These are phyloP conservation scores for Talaromyces amestolkiae DNA, from an alignment of 2,329 filamentous ascomycete genomes.

Conservation along the genomic window DNA sequence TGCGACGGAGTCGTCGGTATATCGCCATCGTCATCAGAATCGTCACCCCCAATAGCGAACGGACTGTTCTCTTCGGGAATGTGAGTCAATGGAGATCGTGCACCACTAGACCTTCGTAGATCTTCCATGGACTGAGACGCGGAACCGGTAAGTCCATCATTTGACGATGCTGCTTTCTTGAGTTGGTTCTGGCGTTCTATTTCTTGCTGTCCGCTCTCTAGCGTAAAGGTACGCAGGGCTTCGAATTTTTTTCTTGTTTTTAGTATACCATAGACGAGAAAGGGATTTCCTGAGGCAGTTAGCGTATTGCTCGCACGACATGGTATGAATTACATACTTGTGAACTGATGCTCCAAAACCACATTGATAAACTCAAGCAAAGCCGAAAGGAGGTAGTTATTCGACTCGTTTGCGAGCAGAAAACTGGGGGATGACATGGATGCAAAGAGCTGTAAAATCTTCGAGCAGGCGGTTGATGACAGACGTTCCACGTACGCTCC, in stretches of 20 bases:
- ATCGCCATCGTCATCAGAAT: slow-evolving; percentile 62
- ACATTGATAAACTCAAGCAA: slow-evolving; percentile 86
- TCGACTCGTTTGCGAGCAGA: slow-evolving; percentile 85
- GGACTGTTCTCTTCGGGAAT: slow-evolving; percentile 75
- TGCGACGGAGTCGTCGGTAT: slow-evolving; percentile 59
- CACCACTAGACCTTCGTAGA: slow-evolving; percentile 46
- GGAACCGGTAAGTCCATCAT: slow-evolving; percentile 37
- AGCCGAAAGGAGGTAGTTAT: slow-evolving; percentile 76
- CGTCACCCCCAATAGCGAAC: slow-evolving; percentile 82
- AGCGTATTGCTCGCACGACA: slow-evolving; percentile 21
- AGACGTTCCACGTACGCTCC: slow-evolving; percentile 78
- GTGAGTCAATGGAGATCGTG: slow-evolving; percentile 59
- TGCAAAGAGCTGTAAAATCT: slow-evolving; percentile 80
- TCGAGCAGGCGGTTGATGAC: slow-evolving; percentile 71
- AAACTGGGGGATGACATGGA: slow-evolving; percentile 95
- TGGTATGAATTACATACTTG: slow-evolving; percentile 52
- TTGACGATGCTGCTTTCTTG: slow-evolving; percentile 59
- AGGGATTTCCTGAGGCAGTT: slow-evolving; percentile 64
- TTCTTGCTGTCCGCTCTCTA: slow-evolving; percentile 89
- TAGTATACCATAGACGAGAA: slow-evolving; percentile 75
- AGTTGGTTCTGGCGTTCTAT: slow-evolving; percentile 74
- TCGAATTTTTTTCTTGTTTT: slow-evolving; percentile 81
- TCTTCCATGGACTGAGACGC: slow-evolving; percentile 44
- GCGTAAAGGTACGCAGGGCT: slow-evolving; percentile 78
- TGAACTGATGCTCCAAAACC: slow-evolving; percentile 84